Evolutionary conservation across 331 rosid species (phyloP), one percentile per base, ranked within the genome.

Genomic region (Stylosanthes scabra): DNA sequence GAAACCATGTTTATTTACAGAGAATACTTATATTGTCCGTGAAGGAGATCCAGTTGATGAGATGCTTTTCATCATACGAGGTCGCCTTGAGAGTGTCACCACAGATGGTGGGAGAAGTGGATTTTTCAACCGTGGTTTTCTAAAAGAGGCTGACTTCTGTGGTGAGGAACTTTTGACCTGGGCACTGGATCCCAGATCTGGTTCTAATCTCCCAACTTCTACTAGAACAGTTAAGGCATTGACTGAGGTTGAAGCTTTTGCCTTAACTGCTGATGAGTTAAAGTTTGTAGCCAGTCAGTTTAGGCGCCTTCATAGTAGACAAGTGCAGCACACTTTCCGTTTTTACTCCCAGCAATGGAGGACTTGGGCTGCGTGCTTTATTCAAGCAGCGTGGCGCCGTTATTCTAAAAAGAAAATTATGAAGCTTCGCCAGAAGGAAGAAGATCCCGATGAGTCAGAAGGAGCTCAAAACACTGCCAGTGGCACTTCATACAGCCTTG

Each of bases 371-470:
- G 99, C 99, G 41, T 87, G 96, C 89, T 94, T 94, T 83, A 91
- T 94, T 81, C 99, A 94, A 88, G 99, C 99, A 2, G 99, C 99
- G 27, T 94, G 99, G 99, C 99, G 99, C 16, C 85, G 99, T 27
- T 91, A 91, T 81, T 78, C 88, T 54, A 94, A 91, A 81, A 85
- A 95, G 89, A 94, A 91, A 81, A 72, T 42, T 51, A 59, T 91
- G 87, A 97, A 94, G 83, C 93, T 81, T 82, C 93, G 88, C 34
- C 88, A 82, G 11, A 90, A 88, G 81, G 97, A 91, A 76, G 96
- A 90, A 78, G 97, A 87, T 60, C 75, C 83, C 12, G 97, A 81
- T 25, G 88, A 77, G 47, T 60, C 84, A 10, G 88, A 75, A 74
- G 91, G 91, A 60, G 70, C 80, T 47, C 86, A 68, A 6, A 72